Evolutionary conservation across 768 basidiomycete species (phyloP).

Genomic region (Tylopilus rubrobrunneus): DNA sequence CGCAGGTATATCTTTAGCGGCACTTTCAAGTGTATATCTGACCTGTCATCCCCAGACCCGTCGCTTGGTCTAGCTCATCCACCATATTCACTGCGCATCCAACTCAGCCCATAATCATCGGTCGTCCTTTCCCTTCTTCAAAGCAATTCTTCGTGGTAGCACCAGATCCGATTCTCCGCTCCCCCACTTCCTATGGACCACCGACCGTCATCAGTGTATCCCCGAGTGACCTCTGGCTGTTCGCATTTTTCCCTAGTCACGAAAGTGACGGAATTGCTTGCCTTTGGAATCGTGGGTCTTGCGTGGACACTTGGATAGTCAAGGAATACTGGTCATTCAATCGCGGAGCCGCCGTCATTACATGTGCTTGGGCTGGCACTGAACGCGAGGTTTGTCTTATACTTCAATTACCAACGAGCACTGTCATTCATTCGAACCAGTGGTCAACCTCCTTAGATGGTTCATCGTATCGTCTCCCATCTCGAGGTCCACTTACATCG

Average conservation of each 20-base stretch:
- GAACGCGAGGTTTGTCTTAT: constrained; percentile 52
- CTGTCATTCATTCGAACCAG: constrained; percentile 32
- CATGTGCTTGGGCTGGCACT: constrained; percentile 57
- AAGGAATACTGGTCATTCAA: constrained; percentile 54
- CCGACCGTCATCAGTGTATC: constrained; percentile 60
- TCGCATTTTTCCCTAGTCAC: constrained; percentile 68
- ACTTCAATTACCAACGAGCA: neutral
- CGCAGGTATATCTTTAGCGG: constrained; percentile 39
- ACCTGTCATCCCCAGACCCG: constrained; percentile 42
- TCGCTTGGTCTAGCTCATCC: constrained; percentile 69
- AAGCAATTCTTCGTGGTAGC: constrained; percentile 59
- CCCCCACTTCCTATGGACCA: constrained; percentile 51
- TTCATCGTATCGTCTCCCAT: constrained; percentile 51
- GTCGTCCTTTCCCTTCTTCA: constrained; percentile 66
- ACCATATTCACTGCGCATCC: constrained; percentile 68
- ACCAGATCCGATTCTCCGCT: constrained; percentile 45
- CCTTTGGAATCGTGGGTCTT: constrained; percentile 57
- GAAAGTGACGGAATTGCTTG: constrained; percentile 57
- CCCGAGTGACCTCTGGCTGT: constrained; percentile 59
- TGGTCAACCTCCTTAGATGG: constrained; percentile 49
- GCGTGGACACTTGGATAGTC: constrained; percentile 60
- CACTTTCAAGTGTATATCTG: neutral
- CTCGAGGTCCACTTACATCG: constrained; percentile 53
- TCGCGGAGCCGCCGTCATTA: constrained; percentile 53
- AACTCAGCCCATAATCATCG: constrained; percentile 54